Base-by-base conservation (phyloP, 73 alveolate genomes). In the Symbiodinium natans region DNA sequence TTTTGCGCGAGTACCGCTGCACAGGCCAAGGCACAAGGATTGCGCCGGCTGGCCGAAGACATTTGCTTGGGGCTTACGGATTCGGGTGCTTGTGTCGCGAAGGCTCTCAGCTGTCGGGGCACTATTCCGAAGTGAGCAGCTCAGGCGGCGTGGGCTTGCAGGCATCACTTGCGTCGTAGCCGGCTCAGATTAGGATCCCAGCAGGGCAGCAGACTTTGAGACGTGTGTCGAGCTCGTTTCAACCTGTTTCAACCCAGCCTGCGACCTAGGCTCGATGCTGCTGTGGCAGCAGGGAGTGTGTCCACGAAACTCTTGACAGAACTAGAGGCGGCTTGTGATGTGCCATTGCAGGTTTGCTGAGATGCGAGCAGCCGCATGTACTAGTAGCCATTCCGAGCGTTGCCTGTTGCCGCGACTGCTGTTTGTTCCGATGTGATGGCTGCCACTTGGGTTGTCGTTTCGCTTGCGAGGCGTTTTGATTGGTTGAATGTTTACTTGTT, bases 11-110 rank as follows among this genome's bases (percentile, higher is more conserved):
- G n/a, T n/a, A n/a, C n/a, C 77, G 9, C 15, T 74, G 40, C 11
- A 33, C 84, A 74, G 84, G 84, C 43, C 43, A 74, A 29, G 84
- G 84, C 84, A 29, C 84, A 74, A 7, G 84, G 84, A 74, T 74
- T 74, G 84, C 84, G 84, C 25, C 84, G 40, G 84, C 42, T 74
- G 41, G 84, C 84, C 13, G 84, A 74, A 34, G 84, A 74, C 43
- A 74, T 74, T 15, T 74, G 84, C 23, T 23, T 13, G 1, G 41
- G 84, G 27, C 84, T 74, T 13, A 74, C 36, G 29, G 42, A 33
- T 17, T 31, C 59, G 59, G 59, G 6, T 6, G 13, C 59, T 46
- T 46, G 59, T 6, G 59, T 6, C 21, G 59, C 59, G 59, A 6
- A 46, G 6, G 21, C 59, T 46, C 29, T 27, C 31, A 74, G 84